phyloP scores from a whole-genome alignment of 495 filamentous ascomycete genomes.

The Neurospora sp. region DNA sequence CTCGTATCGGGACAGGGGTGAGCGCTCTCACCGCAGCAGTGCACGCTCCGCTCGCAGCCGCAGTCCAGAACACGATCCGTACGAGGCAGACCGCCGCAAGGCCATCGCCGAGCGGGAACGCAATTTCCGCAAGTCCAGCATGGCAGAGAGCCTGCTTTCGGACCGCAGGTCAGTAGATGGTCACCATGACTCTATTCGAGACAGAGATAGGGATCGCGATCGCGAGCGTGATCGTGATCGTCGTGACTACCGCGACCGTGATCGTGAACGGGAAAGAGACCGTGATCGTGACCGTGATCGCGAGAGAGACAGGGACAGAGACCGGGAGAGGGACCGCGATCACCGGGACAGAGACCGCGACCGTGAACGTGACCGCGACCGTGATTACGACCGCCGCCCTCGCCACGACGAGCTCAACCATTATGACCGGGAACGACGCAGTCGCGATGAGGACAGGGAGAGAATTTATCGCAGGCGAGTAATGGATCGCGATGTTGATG shows the following conservation, averaged over 20 bases:
- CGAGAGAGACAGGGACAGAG: constrained; percentile 24
- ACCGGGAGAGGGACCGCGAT: constrained; percentile 31
- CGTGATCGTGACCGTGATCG: constrained; percentile 28
- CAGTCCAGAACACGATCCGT: constrained; percentile 75
- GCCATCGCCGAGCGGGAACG: constrained; percentile 79
- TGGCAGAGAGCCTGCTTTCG: constrained; percentile 49
- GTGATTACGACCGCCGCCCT: constrained; percentile 28
- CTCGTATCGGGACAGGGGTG: constrained; percentile 41
- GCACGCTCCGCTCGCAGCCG: constrained; percentile 39
- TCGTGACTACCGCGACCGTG: constrained; percentile 35
- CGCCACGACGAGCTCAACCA: constrained; percentile 43
- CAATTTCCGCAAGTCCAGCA: constrained; percentile 70
- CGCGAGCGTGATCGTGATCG: constrained; percentile 39
- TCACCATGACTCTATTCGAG: constrained; percentile 39
- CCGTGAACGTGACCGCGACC: constrained; percentile 29
- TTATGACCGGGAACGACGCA: constrained; percentile 61
- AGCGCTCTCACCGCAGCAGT: constrained; percentile 52
- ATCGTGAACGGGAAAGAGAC: constrained; percentile 28
- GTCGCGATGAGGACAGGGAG: constrained; percentile 77
- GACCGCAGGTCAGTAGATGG: constrained; percentile 34
- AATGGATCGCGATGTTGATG: constrained; percentile 65
- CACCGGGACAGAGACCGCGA: constrained; percentile 23
- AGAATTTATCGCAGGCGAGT: constrained; percentile 73
- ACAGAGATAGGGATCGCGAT: constrained; percentile 43
- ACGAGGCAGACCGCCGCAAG: constrained; percentile 80